A percentile compares a stretch with the other conserved stretches of the same genome.
These are phyloP conservation scores for Alternaria postmessia DNA, from an alignment of 2,329 filamentous ascomycete species.

Conservation along the genomic window DNA sequence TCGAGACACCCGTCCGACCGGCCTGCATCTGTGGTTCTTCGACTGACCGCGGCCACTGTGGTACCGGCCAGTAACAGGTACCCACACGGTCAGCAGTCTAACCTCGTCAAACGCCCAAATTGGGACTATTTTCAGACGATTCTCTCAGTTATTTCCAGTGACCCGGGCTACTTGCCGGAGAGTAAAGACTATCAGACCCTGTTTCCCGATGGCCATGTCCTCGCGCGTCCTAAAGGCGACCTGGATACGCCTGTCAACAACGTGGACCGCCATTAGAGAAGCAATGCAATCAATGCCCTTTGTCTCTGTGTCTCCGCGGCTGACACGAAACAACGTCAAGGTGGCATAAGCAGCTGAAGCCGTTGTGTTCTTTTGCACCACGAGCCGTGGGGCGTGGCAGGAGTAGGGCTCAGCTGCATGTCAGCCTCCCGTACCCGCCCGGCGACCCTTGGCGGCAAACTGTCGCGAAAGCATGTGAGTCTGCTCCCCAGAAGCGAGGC, in stretches of 20 bases:
- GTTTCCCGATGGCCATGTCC: background rate
- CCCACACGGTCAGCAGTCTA: background rate
- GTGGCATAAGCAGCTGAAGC: conserved; percentile 23
- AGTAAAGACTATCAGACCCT: background rate
- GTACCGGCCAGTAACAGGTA: conserved; percentile 2
- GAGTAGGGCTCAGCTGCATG: conserved; percentile 29
- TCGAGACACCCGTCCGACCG: conserved; percentile 16
- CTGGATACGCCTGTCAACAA: conserved; percentile 10
- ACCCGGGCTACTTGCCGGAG: background rate
- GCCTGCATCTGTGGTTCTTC: conserved; percentile 7
- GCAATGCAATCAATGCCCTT: conserved; percentile 3
- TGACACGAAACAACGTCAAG: conserved; percentile 17
- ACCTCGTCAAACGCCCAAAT: conserved; percentile 3
- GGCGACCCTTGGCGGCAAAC: conserved; percentile 27
- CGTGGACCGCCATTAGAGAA: conserved; percentile 16
- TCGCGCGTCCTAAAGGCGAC: background rate
- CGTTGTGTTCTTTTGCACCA: conserved; percentile 17
- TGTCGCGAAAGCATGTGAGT: conserved; percentile 37
- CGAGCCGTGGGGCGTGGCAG: conserved; percentile 18
- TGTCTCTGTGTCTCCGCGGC: conserved; percentile 4
- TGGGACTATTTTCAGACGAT: background rate
- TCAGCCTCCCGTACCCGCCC: conserved; percentile 32
- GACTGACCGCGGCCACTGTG: conserved; percentile 9
- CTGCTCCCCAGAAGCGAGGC: conserved; percentile 19
- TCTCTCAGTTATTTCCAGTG: conserved; percentile 3